Conservation (phyloP, 1,284 basidiomycete species). For the Cutaneotrichosporon dermatis region DNA sequence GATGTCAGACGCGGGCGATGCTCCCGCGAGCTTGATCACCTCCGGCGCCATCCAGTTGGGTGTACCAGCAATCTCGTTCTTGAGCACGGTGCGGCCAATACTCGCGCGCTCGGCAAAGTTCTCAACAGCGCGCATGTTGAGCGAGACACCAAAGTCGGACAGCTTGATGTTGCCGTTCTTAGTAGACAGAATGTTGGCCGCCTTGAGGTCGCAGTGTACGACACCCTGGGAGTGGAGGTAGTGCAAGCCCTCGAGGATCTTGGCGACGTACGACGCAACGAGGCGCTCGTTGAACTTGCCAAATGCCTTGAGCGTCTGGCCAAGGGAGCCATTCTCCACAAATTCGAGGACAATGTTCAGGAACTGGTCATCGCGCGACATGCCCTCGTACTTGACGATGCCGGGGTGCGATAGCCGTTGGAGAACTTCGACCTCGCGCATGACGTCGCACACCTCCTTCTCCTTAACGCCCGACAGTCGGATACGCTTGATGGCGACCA, state of each 20-base stretch:
- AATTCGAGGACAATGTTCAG: constrained; percentile 92
- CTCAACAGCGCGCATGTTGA: constrained; percentile 54
- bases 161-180: constrained; percentile 55
- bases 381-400: constrained; percentile 90
- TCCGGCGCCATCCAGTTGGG: constrained; percentile 99
- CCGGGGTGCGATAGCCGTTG: constrained; percentile 83
- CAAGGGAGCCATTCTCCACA: constrained; percentile 88
- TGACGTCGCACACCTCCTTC: constrained; percentile 76
- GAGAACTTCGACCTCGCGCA: constrained; percentile 84
- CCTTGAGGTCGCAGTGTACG: constrained; percentile 16
- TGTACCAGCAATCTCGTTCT: constrained; percentile 67
- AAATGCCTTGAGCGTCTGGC: constrained; percentile 83
- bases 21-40: constrained; percentile 68
- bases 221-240: constrained; percentile 82
- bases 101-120: constrained; percentile 63
- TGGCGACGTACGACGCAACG: constrained; percentile 83
- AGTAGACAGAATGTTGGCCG: constrained; percentile 57
- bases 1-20: constrained; percentile 59
- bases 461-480: constrained; percentile 78
- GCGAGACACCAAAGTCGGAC: constrained; percentile 56
- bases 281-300: constrained; percentile 85
- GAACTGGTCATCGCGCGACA: constrained; percentile 80
- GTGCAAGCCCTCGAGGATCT: constrained; percentile 85
- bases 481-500: constrained; percentile 92
- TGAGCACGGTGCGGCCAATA: constrained; percentile 24